Base-by-base conservation (phyloP, 2,329 filamentous ascomycete genomes). In the Zelopaecilomyces penicillatus region DNA sequence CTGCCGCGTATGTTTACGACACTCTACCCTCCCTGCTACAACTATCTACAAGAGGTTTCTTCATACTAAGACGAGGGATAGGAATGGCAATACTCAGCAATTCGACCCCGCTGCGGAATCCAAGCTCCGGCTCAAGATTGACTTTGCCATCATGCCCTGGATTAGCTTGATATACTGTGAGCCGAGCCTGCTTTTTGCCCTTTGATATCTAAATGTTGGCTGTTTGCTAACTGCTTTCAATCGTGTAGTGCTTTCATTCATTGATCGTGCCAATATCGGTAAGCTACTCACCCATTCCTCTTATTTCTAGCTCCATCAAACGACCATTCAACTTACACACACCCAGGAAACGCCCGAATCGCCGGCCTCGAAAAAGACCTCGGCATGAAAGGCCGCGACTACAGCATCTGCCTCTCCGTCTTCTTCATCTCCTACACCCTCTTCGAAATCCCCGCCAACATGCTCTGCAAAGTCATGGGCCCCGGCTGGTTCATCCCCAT, bases 251-350 rank as follows among this genome's bases (percentile, higher is more conserved):
- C 51, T 59, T 38, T 52, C 55, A 31, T 83, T 83, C 59, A 82
- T 83, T 48, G 80, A 84, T 54, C 69, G 81, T 26, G 75, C 80
- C 30, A 84, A 84, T 54, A 82, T 85, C 41, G 80, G 78, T 78
- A 58, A 46, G 63, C 51, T 26, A 12, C 9, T 27, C 9, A 2
- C 36, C n/a, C 36, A 39, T 42, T 28, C 28, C 10, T 31, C 12
- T 40, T 19, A 4, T 30, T 9, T 28, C 19, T 2, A 34, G 1
- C 26, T 4, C 27, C 5, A 5, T 5, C 2, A 29, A 7, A 39
- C 6, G 19, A 7, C n/a, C n/a, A n/a, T n/a, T n/a, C n/a, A n/a
- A n/a, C n/a, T n/a, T n/a, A n/a, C n/a, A 34, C 30, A 10, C 5
- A 33, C 11, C 37, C 38, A 76, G 74, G 77, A 30, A 82, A 82